Base-by-base conservation (phyloP, 352 stramenopile genomes). In the Pythium aristosporum region DNA sequence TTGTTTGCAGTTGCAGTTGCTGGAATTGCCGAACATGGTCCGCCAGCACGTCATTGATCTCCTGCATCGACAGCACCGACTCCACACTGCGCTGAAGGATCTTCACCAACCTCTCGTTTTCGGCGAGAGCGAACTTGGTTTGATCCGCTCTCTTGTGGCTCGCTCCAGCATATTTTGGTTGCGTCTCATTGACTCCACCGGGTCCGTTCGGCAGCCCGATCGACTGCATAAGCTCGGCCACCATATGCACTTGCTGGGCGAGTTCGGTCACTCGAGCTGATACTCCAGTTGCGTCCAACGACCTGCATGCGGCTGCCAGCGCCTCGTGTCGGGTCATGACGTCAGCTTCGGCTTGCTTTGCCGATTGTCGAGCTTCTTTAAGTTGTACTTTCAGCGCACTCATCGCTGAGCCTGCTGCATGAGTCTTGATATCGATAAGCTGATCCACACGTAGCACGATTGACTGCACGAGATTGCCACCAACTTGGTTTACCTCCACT, bases 61-160 rank as follows among this genome's bases (percentile, higher is more conserved):
- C 23, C 21, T 80, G 70, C 5, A 92, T 54, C 23, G 78, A 77
- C 43, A 80, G 68, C n/a, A 77, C 73, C 1, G 76, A 80, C 43
- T 78, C 76, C 50, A 93, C 80, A 61, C 79, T 95, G 42, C 82
- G 81, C 32, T 85, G 59, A 21, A 95, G 72, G 58, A 92, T 89
- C 44, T 75, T 81, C 18, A 86, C 77, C 28, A 95, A 69, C 16
- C 82, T 81, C 56, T 92, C 80, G 11, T 92, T 93, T 55, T 95
- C 85, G 61, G 84, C 74, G 18, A 94, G 83, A 2, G 65, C 80
- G 57, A 82, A 91, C 18, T n/a, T 57, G 5, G 46, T 5, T 39
- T 30, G 20, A 20, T 55, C 21, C 3, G 20, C 11, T 5, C 13
- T 13, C 34, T 47, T 63, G 10, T 32, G 56, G 8, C 15, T 36